These are phyloP conservation scores for Leccinum olivaceoglutinosum DNA, from an alignment of 1,284 basidiomycete genomes.

Conservation along the genomic window DNA sequence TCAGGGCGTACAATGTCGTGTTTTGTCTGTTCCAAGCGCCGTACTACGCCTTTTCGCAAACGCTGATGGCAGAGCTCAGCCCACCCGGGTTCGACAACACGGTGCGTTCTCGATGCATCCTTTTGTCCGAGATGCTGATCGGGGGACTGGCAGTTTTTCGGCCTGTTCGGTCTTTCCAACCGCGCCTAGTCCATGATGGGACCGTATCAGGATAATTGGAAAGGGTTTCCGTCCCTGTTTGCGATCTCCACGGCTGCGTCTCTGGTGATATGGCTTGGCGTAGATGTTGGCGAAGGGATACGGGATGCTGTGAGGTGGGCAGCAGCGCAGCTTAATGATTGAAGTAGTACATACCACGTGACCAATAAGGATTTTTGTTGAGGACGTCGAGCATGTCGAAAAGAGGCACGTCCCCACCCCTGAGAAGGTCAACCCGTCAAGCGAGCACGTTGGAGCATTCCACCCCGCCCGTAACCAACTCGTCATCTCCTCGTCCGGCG, in stretches of 20 bases:
- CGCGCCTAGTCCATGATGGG: slow-evolving; percentile 79
- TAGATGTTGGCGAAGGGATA: not conserved
- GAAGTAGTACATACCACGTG: slow-evolving; percentile 1
- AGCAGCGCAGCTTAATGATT: slow-evolving; percentile 26
- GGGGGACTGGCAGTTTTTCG: slow-evolving; percentile 54
- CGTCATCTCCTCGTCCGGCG: slow-evolving; percentile 65
- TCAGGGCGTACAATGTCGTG: slow-evolving; percentile 25
- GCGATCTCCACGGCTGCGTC: slow-evolving; percentile 61
- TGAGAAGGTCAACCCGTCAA: slow-evolving; percentile 55
- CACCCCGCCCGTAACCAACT: slow-evolving; percentile 59
- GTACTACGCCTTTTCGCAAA: slow-evolving; percentile 82
- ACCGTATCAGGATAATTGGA: slow-evolving; percentile 75
- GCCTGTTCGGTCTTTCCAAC: slow-evolving; percentile 78
- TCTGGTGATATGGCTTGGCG: slow-evolving; percentile 24
- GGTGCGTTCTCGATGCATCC: slow-evolving; percentile 32
- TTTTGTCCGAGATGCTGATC: not conserved
- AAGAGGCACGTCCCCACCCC: slow-evolving; percentile 50
- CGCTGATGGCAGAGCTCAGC: slow-evolving; percentile 83
- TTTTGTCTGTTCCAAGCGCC: slow-evolving; percentile 67
- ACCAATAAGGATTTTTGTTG: not conserved
- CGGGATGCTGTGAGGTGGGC: slow-evolving; percentile 64
- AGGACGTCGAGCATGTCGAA: slow-evolving; percentile 54
- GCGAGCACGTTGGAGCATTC: slow-evolving; percentile 54
- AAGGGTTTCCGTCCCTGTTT: slow-evolving; percentile 78
- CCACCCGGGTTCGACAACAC: slow-evolving; percentile 82